Conservation (phyloP, 805 yeast genomes). For the Wickerhamiella australiensis region DNA sequence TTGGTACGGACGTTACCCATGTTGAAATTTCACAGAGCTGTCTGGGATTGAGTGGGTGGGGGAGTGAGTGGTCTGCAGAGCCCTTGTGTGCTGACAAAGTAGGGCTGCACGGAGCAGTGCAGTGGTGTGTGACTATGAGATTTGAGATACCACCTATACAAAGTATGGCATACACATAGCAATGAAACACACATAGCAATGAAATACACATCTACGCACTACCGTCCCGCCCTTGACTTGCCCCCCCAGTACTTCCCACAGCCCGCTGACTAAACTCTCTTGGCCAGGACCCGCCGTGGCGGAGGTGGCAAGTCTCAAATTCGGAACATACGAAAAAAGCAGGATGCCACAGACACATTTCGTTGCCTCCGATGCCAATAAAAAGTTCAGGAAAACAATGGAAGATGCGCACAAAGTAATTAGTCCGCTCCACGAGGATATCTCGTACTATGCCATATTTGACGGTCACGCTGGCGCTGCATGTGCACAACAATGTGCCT, state of each 20-base stretch:
- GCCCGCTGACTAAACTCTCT: no score
- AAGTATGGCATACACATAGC: no score
- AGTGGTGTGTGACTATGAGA: no score
- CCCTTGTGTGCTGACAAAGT: not conserved
- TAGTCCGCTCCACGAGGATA: constrained; percentile 57
- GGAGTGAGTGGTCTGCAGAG: not conserved
- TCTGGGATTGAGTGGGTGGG: constrained; percentile 9
- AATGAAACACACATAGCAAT: no score
- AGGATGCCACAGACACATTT: not conserved
- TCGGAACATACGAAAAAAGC: not conserved
- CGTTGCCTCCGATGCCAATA: constrained; percentile 36
- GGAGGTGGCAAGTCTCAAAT: constrained; percentile 4
- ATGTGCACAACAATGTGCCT: constrained; percentile 91
- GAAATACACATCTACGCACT: no score
- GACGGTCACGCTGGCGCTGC: constrained; percentile 96
- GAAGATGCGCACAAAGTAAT: constrained; percentile 93
- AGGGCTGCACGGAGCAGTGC: not conserved
- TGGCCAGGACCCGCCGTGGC: not conserved
- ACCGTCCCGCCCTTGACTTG: no score
- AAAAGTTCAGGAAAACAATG: constrained; percentile 74
- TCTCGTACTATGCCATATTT: constrained; percentile 88
- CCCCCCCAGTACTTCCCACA: no score
- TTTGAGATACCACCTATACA: no score
- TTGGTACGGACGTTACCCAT: constrained; percentile 99
- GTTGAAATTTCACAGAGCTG: constrained; percentile 6